A percentile compares a stretch with the other conserved stretches of the same genome.
These are phyloP conservation scores for Cyclospora cayetanensis DNA, from an alignment of 169 alveolate species.

Conservation along the genomic window DNA sequence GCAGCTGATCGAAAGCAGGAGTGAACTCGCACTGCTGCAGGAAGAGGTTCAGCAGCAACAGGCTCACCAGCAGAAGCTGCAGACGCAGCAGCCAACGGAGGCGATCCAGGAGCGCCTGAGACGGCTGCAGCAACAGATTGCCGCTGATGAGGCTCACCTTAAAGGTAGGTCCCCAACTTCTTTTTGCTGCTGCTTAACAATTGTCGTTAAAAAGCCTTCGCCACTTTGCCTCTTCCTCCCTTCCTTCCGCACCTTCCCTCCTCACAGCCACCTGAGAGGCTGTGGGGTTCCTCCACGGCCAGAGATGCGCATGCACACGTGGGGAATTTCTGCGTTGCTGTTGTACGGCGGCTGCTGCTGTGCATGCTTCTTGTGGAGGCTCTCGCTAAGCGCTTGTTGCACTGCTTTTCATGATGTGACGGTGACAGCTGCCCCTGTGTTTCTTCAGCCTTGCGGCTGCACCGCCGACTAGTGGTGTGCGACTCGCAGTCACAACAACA, in stretches of 20 bases:
- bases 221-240: no score
- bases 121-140: neutral
- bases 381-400: neutral
- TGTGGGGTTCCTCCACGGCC: no score
- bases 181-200: no score
- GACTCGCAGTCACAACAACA: neutral
- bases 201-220: no score
- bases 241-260: no score
- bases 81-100: neutral
- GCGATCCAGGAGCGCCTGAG: neutral
- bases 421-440: neutral
- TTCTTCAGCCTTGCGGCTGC: slow-evolving; percentile 16
- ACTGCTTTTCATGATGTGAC: neutral
- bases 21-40: slow-evolving; percentile 23
- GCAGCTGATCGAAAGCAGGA: neutral
- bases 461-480: neutral
- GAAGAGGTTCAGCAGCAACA: slow-evolving; percentile 57
- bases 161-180: slow-evolving; percentile 19
- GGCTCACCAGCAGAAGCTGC: slow-evolving; percentile 36
- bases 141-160: neutral
- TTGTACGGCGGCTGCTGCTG: neutral
- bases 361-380: neutral
- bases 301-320: no score
- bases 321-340: neutral
- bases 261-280: no score